These are phyloP conservation scores for Salix purpurea DNA, from an alignment of 345 rosid genomes.

Conservation along the genomic window DNA sequence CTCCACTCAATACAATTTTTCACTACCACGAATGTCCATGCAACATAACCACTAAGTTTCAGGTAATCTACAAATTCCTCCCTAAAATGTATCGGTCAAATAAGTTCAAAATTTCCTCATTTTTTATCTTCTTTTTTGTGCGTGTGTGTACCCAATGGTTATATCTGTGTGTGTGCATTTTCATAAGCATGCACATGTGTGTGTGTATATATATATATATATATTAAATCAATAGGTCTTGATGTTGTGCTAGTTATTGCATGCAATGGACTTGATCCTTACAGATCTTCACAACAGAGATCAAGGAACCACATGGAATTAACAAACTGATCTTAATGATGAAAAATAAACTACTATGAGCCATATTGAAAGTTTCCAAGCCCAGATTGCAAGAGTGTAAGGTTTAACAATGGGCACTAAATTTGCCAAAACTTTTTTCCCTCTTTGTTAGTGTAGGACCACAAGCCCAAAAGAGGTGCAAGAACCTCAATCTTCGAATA, in stretches of 20 bases:
- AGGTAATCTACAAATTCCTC: not conserved
- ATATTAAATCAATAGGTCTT: not conserved
- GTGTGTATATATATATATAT: too few relatives aligned
- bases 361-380: not conserved
- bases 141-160: too few relatives aligned
- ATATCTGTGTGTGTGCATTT: too few relatives aligned
- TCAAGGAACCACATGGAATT: not conserved
- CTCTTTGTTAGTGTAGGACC: too few relatives aligned
- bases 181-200: not conserved
- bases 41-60: not conserved
- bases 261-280: not conserved
- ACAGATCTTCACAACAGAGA: not conserved
- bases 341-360: not conserved
- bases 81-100: not conserved
- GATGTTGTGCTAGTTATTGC: not conserved
- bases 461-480: not conserved
- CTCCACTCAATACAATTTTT: not conserved
- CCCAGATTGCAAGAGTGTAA: too few relatives aligned
- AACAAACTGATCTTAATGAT: not conserved
- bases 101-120: not conserved
- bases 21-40: not conserved
- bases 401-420: too few relatives aligned
- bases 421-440: too few relatives aligned
- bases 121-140: too few relatives aligned
- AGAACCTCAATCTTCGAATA: not conserved